Evolutionary conservation across 2,329 filamentous ascomycete genomes (phyloP), one percentile per base, ranked within the genome.

Genomic region (Fusarium floridanum): DNA sequence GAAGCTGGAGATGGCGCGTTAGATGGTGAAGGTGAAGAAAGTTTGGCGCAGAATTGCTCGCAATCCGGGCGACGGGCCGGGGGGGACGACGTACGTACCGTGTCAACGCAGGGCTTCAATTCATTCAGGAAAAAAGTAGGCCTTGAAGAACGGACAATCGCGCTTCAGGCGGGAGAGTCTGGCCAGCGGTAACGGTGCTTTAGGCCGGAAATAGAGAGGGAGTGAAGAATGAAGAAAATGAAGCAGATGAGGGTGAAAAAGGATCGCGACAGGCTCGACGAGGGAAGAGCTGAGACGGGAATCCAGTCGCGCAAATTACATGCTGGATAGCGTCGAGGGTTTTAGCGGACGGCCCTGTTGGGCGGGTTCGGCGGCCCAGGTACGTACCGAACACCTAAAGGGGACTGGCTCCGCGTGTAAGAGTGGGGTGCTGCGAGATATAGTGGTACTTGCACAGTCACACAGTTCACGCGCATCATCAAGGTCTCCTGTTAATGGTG

Each of bases 261-360:
- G 75, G 71, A 75, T 78, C 77, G 77, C 77, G 76, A 79, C 67
- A 66, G 68, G 53, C 65, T 74, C 24, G 70, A 76, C 64, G 75
- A 68, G 69, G 69, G 65, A 71, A 76, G 73, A 75, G 69, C 74
- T 75, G 75, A 77, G 73, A 78, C 68, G 74, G 71, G 73, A 76
- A 71, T 70, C 64, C 72, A 71, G 77, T 78, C 78, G 78, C 78
- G 78, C 78, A 80, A 80, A 80, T 80, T 80, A 80, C 71, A 72
- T 76, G 71, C 70, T 76, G 67, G 70, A 79, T 78, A 79, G 78
- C 78, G 78, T 76, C 67, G 71, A 77, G 74, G 73, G 68, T 76
- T 77, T 77, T 77, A 72, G 75, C 65, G 73, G 76, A 59, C 37
- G 73, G 75, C 67, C 75, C 71, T 77, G 76, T 68, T 78, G 67